phyloP scores from a whole-genome alignment of 75 land plant species.

The Isoetes taiwanensis region DNA sequence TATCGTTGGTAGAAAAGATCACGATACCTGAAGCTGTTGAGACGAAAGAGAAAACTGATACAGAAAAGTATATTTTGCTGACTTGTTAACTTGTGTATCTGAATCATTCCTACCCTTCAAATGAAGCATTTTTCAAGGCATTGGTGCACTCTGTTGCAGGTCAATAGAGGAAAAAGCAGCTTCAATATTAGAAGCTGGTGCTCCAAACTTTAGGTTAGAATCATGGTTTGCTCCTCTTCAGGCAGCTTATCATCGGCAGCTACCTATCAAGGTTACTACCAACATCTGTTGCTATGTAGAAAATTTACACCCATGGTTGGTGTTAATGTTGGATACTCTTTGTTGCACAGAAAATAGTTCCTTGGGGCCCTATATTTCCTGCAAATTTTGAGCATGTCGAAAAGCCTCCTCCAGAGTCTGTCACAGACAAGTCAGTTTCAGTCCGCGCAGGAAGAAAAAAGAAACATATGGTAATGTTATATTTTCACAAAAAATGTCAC shows the following conservation, averaged over 20 bases:
- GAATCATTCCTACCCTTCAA: neutral
- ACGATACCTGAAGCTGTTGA: neutral
- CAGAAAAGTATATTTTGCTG: neutral
- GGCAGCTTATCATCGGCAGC: conserved; percentile 18
- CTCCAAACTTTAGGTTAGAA: conserved; percentile 21
- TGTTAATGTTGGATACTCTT: neutral
- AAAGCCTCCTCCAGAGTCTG: no score
- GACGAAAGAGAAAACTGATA: neutral
- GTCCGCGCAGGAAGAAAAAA: no score
- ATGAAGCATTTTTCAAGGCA: neutral
- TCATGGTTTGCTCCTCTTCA: conserved; percentile 23
- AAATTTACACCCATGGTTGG: neutral
- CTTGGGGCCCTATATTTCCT: conserved; percentile 12
- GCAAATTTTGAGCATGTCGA: no score
- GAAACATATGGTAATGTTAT: no score
- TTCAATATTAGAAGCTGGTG: conserved; percentile 15
- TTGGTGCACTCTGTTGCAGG: conserved; percentile 9
- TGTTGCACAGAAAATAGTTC: conserved; percentile 9
- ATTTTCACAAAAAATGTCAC: no score
- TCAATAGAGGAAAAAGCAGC: conserved; percentile 10
- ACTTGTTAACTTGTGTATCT: neutral
- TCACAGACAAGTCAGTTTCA: no score
- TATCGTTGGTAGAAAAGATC: neutral
- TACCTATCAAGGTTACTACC: conserved; percentile 19
- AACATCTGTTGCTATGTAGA: neutral